Evolutionary conservation across 805 yeast species (phyloP), one percentile per base, ranked within the genome.

Genomic region (Ogataea siamensis): DNA sequence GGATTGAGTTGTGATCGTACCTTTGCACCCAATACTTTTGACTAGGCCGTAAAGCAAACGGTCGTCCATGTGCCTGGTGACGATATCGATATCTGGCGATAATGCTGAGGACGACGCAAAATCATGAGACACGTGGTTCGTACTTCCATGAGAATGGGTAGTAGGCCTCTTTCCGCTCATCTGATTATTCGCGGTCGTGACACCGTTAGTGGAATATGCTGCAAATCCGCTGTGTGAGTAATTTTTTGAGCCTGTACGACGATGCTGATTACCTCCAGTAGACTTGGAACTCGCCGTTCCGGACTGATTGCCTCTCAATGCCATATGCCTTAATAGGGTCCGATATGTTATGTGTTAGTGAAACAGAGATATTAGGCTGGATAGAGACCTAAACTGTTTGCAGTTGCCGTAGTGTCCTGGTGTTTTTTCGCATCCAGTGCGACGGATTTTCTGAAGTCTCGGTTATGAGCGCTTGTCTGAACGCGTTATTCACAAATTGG

Each of bases 21-120:
- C 77, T 20, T 65, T 63, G 20, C 73, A 66, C 13, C 95, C 86
- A 28, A 83, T 63, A 5, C 87, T 67, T 45, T 76, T 76, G 25
- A 75, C 67, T 29, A 83, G 60, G 33, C 80, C 64, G 46, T 60
- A 78, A 31, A 73, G 54, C 39, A 80, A 63, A 39, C 85, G 68
- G 48, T 81, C 86, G 47, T 71, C 68, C 71, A 75, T 62, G 33
- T 62, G 63, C 34, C 51, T 56, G 15, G 49, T 40, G 14, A 25
- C 28, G 15, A 25, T 13, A 12, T 25, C 28, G 14, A 7, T n/a
- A 15, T 25, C n/a, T n/a, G n/a, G n/a, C n/a, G n/a, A n/a, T n/a
- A n/a, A n/a, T n/a, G n/a, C n/a, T n/a, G n/a, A n/a, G n/a, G n/a
- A n/a, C n/a, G n/a, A n/a, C n/a, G n/a, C n/a, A n/a, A n/a, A n/a